Conservation (phyloP, 2,329 filamentous ascomycete species). For the Sporothrix pallida region DNA sequence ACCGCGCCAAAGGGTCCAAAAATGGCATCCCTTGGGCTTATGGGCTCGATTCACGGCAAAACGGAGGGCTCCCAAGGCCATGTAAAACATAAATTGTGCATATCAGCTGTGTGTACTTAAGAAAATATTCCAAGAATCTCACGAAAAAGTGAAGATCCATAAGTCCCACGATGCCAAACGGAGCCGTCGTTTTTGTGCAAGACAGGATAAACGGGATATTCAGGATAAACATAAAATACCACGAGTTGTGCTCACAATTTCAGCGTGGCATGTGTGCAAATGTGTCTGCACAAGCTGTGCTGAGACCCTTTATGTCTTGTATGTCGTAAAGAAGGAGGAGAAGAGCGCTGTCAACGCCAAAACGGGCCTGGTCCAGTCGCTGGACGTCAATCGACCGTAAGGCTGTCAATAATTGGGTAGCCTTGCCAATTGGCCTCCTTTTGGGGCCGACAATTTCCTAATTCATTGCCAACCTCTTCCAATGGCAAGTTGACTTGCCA, state of each 20-base stretch:
- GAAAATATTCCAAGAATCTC: not conserved
- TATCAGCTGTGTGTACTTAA: not conserved
- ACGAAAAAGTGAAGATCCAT: not conserved
- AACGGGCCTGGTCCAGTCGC: not conserved
- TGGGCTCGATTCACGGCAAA: not conserved
- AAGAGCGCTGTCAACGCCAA: not conserved
- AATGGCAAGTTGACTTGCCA: not conserved
- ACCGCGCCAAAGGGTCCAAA: not conserved
- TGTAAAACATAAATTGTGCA: slow-evolving; percentile 16
- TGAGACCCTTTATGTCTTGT: slow-evolving; percentile 7
- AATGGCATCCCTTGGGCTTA: no score
- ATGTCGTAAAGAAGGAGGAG: not conserved
- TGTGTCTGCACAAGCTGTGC: slow-evolving; percentile 17
- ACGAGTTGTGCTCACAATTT: not conserved
- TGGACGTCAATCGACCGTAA: slow-evolving; percentile 1
- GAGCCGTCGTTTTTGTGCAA: not conserved
- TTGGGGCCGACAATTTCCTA: not conserved
- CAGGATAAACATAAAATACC: not conserved
- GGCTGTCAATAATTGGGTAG: not conserved
- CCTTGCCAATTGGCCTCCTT: slow-evolving; percentile 1
- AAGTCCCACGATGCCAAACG: not conserved
- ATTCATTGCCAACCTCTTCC: not conserved
- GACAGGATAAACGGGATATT: not conserved
- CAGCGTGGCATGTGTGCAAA: not conserved
- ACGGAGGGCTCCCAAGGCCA: not conserved